phyloP scores from a whole-genome alignment of 1,139 yeast genomes.

The Taphrina populina region DNA sequence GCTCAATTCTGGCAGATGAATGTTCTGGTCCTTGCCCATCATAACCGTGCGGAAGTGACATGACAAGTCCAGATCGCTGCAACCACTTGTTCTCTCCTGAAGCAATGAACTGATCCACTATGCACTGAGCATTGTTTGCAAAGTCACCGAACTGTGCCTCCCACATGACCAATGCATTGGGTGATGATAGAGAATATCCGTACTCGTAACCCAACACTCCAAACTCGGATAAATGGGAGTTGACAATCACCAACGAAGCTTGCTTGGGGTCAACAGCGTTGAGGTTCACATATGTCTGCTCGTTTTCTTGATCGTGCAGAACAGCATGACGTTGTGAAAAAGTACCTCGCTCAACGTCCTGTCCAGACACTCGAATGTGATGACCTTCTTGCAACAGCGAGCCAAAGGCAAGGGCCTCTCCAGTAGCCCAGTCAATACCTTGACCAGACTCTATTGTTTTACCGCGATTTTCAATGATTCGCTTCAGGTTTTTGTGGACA shows the following conservation, averaged over 20 bases:
- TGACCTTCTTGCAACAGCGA: conserved; percentile 88
- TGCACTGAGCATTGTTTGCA: conserved; percentile 98
- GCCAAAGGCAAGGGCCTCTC: conserved; percentile 98
- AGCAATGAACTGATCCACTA: conserved; percentile 93
- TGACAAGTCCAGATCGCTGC: conserved; percentile 94
- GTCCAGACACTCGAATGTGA: conserved; percentile 97
- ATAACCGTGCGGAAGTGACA: conserved; percentile 97
- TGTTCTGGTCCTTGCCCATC: conserved; percentile 99
- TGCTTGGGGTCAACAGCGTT: conserved; percentile 74
- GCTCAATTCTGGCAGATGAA: conserved; percentile 95
- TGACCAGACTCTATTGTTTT: conserved; percentile 86
- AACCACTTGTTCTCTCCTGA: conserved; percentile 99
- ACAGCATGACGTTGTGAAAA: conserved; percentile 99
- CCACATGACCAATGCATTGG: conserved; percentile 97
- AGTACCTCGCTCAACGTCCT: conserved; percentile 99
- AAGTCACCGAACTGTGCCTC: conserved; percentile 99
- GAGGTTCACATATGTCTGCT: conserved; percentile 79
- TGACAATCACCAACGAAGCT: conserved; percentile 83
- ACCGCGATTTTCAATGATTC: conserved; percentile 83
- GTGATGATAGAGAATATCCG: conserved; percentile 96
- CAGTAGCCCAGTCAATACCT: conserved; percentile 98
- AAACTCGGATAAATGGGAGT: conserved; percentile 97
- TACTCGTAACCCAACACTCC: conserved; percentile 99
- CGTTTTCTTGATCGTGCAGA: conserved; percentile 90
- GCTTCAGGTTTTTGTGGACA: conserved; percentile 92